Base-by-base conservation (phyloP, 2,329 filamentous ascomycete genomes). In the Microascus cirrosus region DNA sequence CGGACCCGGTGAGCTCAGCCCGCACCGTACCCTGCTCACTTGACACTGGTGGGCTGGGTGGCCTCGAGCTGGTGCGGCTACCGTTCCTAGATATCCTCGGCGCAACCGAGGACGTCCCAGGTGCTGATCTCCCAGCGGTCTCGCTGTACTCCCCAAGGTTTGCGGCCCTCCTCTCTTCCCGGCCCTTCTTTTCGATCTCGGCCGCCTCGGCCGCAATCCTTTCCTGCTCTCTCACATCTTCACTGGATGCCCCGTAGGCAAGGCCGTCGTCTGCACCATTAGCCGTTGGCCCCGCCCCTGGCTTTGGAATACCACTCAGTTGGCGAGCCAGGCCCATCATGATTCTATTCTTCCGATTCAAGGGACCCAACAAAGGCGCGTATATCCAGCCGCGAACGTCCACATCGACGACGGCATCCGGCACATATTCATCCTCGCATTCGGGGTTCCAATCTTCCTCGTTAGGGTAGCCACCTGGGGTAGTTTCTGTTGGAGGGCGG, bases 341-440 rank as follows among this genome's bases (percentile, higher is more conserved):
- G 60, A 97, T 77, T 42, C 94, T 82, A 66, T 96, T 95, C 66
- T 90, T 90, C 63, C 92, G 82, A 28, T 83, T 93, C 81, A 96
- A 85, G 3, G 90, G 91, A 0, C 90, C 91, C 63, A 80, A 81
- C 65, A 93, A 89, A 20, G 93, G 93, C 45, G 85, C 84, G 70
- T 96, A 99, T 56, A 97, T 82, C 94, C 95, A 99, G 15, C 94
- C 94, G 63, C 93, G 82, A 25, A 99, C 90, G 69, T 99, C 93
- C 6, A 97, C 90, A 67, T 97, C 93, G 1, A 96, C 89, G 3
- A 96, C 77, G 0, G 92, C 90, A 68, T 87, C 88, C 65, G 91
- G 85, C 60, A 93, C 86, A 68, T 95, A 88, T 57, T 86, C 81
- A 60, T 81, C 81, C 59, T 92, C 84, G 88, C 89, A 95, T 66